A percentile compares a stretch with the other conserved stretches of the same genome.
Evolutionary conservation across 2,329 filamentous ascomycete species (phyloP).

Genomic region (Aspergillus oerlinghausenensis): DNA sequence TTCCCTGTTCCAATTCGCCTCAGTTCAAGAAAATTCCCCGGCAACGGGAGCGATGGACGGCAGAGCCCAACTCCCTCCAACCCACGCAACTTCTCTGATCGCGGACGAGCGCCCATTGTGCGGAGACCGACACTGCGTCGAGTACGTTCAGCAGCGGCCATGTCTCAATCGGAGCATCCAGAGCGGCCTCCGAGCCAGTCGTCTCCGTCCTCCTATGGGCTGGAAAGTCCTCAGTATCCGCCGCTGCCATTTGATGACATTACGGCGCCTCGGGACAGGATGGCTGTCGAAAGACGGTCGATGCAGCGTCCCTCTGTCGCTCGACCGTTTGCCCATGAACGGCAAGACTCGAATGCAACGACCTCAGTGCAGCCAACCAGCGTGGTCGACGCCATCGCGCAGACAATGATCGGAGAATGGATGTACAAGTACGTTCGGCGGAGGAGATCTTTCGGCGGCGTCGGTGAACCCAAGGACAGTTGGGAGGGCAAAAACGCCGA

Average conservation of each 20-base stretch:
- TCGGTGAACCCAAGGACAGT: conserved; percentile 46
- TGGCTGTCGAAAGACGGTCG: conserved; percentile 16
- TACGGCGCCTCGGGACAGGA: conserved; percentile 45
- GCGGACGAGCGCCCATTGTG: conserved; percentile 52
- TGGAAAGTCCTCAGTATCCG: conserved; percentile 67
- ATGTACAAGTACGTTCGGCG: conserved; percentile 47
- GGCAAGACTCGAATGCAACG: conserved; percentile 47
- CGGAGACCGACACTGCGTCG: conserved; percentile 67
- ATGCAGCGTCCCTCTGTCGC: conserved; percentile 22
- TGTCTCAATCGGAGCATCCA: conserved; percentile 53
- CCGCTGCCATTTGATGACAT: conserved; percentile 71
- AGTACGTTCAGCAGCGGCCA: conserved; percentile 73
- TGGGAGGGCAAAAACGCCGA: conserved; percentile 57
- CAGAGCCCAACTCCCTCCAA: conserved; percentile 67
- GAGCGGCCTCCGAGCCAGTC: conserved; percentile 45
- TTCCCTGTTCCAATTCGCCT: conserved; percentile 88
- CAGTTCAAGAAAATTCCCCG: conserved; percentile 72
- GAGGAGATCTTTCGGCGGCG: conserved; percentile 86
- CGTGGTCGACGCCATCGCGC: conserved; percentile 93
- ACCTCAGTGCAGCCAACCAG: conserved; percentile 64
- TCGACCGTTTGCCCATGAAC: conserved; percentile 28
- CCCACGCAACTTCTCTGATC: conserved; percentile 51
- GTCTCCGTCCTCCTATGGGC: conserved; percentile 57
- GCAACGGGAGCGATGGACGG: conserved; percentile 69
- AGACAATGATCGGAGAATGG: conserved; percentile 91